Conservation (phyloP, 257 asterid genomes). For the Solanum piurae region DNA sequence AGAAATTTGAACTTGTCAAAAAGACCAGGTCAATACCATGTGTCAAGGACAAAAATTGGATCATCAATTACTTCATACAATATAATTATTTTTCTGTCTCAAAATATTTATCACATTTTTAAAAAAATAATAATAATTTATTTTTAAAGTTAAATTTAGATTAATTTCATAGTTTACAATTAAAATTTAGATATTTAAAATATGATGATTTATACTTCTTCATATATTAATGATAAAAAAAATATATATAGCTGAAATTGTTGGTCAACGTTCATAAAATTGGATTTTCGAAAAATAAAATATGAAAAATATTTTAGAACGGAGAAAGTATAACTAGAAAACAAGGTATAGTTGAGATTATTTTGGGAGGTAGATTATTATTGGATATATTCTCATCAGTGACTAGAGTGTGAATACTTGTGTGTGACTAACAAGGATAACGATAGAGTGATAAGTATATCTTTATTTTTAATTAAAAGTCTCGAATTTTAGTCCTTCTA, state of each 20-base stretch:
- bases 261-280: background rate
- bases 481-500: rapidly evolving
- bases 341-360: background rate
- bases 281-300: rapidly evolving
- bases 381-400: background rate
- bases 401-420: background rate
- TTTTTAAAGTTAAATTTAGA: background rate
- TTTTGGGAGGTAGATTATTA: background rate
- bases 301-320: background rate
- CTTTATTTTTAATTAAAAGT: too few species aligned
- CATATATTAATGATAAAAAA: background rate
- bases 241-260: background rate
- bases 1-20: background rate
- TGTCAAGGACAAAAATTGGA: background rate
- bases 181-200: background rate
- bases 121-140: background rate
- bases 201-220: background rate
- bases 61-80: background rate
- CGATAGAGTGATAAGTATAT: background rate
- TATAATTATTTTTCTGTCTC: too few species aligned
- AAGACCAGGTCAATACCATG: background rate
- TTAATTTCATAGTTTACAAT: background rate
- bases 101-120: too few species aligned
- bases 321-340: background rate
- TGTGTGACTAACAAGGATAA: background rate